These are phyloP conservation scores for Sporothrix euskadiensis DNA, from an alignment of 2,329 filamentous ascomycete genomes.

Conservation along the genomic window DNA sequence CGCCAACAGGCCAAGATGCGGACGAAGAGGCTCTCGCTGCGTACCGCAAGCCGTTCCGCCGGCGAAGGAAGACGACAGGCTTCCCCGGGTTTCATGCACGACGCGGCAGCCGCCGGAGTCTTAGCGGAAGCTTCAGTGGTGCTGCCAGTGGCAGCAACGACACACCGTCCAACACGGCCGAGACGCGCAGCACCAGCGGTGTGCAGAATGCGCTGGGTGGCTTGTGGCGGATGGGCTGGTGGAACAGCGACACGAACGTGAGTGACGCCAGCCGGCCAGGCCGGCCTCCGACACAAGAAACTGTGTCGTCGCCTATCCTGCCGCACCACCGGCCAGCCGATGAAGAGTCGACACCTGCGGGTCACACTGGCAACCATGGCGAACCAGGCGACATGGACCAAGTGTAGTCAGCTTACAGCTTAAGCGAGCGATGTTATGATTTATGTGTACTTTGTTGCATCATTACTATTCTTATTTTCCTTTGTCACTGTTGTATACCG, in stretches of 20 bases:
- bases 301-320: background rate
- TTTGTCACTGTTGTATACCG: slow-evolving; percentile 17
- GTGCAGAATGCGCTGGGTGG: slow-evolving; percentile 54
- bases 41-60: slow-evolving; percentile 38
- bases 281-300: slow-evolving; percentile 10
- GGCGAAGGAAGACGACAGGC: slow-evolving; percentile 59
- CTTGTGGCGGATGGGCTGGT: slow-evolving; percentile 60
- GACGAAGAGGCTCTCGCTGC: slow-evolving; percentile 34
- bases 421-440: background rate
- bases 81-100: slow-evolving; percentile 63
- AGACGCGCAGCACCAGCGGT: slow-evolving; percentile 36
- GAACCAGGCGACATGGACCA: background rate
- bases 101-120: slow-evolving; percentile 43
- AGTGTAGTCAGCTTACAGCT: background rate
- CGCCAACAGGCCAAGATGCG: slow-evolving; percentile 19
- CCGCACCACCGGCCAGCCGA: slow-evolving; percentile 5
- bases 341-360: background rate
- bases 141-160: background rate
- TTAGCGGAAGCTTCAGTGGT: slow-evolving; percentile 25
- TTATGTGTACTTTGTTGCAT: background rate
- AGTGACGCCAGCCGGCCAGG: slow-evolving; percentile 25
- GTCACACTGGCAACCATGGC: background rate
- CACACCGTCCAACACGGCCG: background rate
- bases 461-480: background rate
- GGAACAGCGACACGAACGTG: slow-evolving; percentile 37